phyloP scores from a whole-genome alignment of 2,329 filamentous ascomycete genomes.

The Ceratocystiopsis sp. region DNA sequence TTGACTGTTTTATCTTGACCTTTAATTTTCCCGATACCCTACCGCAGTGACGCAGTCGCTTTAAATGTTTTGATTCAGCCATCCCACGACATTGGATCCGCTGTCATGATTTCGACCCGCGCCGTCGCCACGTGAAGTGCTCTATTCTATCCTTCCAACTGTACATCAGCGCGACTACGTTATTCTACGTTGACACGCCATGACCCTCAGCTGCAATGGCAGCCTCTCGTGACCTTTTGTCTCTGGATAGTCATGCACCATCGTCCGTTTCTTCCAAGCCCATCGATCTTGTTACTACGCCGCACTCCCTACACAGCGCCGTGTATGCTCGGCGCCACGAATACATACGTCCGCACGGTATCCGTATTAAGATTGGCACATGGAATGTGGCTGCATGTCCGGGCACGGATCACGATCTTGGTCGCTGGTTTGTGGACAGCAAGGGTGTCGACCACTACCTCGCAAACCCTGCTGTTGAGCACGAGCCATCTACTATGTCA shows the following conservation, averaged over 20 bases:
- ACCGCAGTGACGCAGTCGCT: too few species aligned
- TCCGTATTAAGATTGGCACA: conserved; percentile 77
- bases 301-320: conserved; percentile 42
- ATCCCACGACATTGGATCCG: too few species aligned
- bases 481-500: too few species aligned
- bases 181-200: too few species aligned
- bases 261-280: conserved; percentile 24
- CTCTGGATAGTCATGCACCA: conserved; percentile 15
- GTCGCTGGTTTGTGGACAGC: conserved; percentile 71
- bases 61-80: too few species aligned
- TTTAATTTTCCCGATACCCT: too few species aligned
- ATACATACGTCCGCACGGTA: conserved; percentile 56
- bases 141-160: too few species aligned
- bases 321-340: conserved; percentile 61
- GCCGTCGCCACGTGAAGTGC: too few species aligned
- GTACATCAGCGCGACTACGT: too few species aligned
- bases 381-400: conserved; percentile 88
- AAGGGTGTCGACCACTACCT: conserved; percentile 51
- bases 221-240: neutral
- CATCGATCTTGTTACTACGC: conserved; percentile 25
- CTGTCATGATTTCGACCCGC: too few species aligned
- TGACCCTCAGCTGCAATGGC: conserved; percentile 2
- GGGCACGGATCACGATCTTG: conserved; percentile 75
- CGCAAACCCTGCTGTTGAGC: neutral
- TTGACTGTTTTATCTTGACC: too few species aligned